These are phyloP conservation scores for Theobroma cacao DNA, from an alignment of 345 rosid species.

Conservation along the genomic window DNA sequence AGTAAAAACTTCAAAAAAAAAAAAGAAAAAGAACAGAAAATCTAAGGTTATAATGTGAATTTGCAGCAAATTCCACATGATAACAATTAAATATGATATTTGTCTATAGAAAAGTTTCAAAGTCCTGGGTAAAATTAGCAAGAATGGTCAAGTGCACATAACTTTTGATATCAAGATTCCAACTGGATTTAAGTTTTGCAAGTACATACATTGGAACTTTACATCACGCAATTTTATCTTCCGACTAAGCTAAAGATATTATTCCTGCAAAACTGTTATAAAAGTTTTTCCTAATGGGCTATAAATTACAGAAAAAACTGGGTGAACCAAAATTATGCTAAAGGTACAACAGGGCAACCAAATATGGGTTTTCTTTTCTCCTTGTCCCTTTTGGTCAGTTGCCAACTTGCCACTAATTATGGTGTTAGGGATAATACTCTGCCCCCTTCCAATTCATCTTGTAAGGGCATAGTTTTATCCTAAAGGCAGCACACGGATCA, in stretches of 20 bases:
- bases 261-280: slow-evolving; percentile 41
- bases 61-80: not conserved
- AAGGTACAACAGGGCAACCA: slow-evolving; percentile 29
- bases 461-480: slow-evolving; percentile 21
- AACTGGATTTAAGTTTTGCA: slow-evolving; percentile 21
- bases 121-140: not conserved
- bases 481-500: slow-evolving; percentile 14
- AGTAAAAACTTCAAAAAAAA: no score
- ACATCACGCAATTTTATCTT: slow-evolving; percentile 29
- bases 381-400: slow-evolving; percentile 24
- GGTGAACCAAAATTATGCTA: slow-evolving; percentile 27
- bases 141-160: slow-evolving; percentile 9
- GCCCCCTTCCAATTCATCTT: not conserved
- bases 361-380: slow-evolving; percentile 17
- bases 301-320: slow-evolving; percentile 30
- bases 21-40: no score
- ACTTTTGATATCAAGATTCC: slow-evolving; percentile 18
- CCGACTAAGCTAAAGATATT: slow-evolving; percentile 27
- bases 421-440: slow-evolving; percentile 18
- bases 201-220: slow-evolving; percentile 25
- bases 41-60: not conserved
- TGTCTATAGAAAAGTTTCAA: not conserved
- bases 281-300: slow-evolving; percentile 16
- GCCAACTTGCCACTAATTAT: slow-evolving; percentile 12
- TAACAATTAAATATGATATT: not conserved